These are phyloP conservation scores for Gossypium schwendimanii DNA, from an alignment of 441 rosid species.

Conservation along the genomic window DNA sequence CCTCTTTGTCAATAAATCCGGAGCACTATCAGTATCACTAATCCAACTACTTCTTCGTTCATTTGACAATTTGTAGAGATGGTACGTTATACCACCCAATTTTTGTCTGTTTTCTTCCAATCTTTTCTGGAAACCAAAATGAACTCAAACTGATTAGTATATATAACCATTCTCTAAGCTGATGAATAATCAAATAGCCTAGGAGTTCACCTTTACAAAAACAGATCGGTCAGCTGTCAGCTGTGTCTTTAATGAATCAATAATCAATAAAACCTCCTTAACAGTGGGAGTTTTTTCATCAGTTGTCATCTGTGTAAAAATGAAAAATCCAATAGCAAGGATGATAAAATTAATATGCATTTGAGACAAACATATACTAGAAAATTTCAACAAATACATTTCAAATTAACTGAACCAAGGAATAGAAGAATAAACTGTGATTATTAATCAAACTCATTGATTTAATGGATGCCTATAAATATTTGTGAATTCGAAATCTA, in stretches of 20 bases:
- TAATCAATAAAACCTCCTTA: conserved; percentile 47
- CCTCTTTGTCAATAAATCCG: conserved; percentile 66
- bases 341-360: background rate
- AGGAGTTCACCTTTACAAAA: conserved; percentile 49
- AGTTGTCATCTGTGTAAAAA: conserved; percentile 20
- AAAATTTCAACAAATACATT: background rate
- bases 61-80: conserved; percentile 38
- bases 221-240: conserved; percentile 57
- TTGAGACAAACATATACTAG: background rate
- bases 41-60: conserved; percentile 49
- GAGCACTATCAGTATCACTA: conserved; percentile 23
- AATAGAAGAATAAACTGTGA: background rate
- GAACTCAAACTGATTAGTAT: background rate
- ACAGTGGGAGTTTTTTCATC: conserved; percentile 29
- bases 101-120: conserved; percentile 65
- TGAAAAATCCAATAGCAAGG: background rate
- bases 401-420: background rate
- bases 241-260: conserved; percentile 65
- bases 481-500: too few relatives aligned
- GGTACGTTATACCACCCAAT: conserved; percentile 49
- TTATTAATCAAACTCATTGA: too few relatives aligned
- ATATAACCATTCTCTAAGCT: background rate
- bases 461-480: too few relatives aligned
- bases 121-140: conserved; percentile 46
- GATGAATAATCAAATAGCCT: background rate